Base-by-base conservation (phyloP, 495 filamentous ascomycete genomes). In the Lophium mytilinum region DNA sequence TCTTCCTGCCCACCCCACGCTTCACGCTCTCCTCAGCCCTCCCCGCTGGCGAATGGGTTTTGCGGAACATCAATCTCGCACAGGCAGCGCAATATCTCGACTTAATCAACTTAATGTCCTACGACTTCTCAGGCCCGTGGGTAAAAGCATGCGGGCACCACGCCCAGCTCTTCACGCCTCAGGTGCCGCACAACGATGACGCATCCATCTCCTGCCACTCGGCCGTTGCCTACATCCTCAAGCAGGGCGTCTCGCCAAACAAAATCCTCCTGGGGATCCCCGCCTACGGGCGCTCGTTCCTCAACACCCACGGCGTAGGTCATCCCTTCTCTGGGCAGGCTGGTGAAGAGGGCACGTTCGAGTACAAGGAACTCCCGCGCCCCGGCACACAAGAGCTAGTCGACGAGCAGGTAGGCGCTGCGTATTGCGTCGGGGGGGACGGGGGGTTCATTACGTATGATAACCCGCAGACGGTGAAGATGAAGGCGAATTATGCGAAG, bases 401-500 rank as follows among this genome's bases (percentile, higher is more conserved):
- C 40, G 89, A 95, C 70, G 76, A 77, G 39, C 68, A 80, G 15
- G 75, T 79, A 9, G 83, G 79, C 4, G 88, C 90, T 10, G 88
- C 89, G 6, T 89, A 80, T 56, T 95, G 88, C 61, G 71, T 84
- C 11, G 90, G 89, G 18, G 83, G 78, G 2, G 90, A 92, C 71
- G 90, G 88, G 2, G 90, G 88, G 0, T 95, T 91, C 64, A 82
- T 95, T 30, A 87, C 81, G 7, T 95, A 94, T 68, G 90, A 96
- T 67, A 90, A 89, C 58, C 83, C 85, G 17, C 80, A 83, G 18
- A 92, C 88, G 11, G 89, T 94, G n/a, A 80, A 79, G 69, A 80
- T 86, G 69, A 96, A 96, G 70, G 90, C 87, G 1, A 71, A 78
- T n/a, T 93, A 83, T 65, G 90, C 84, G 66, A 89, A 82, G 60